Conservation (phyloP, 768 basidiomycete species). For the Sporobolomyces phaffii region DNA sequence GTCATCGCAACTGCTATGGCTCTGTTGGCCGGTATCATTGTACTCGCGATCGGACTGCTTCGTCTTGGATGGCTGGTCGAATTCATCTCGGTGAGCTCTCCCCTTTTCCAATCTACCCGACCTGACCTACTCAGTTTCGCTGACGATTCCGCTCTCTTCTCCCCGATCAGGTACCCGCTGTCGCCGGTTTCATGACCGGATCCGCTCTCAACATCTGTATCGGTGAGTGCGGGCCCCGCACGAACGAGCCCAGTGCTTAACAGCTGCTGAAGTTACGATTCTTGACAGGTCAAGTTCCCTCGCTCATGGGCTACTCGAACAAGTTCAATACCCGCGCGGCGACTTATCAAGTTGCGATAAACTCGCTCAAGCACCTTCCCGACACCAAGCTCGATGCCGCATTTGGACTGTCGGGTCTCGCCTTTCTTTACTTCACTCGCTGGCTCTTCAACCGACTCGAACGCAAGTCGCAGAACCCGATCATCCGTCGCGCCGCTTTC, state of each 20-base stretch:
- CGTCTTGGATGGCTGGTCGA: slow-evolving; percentile 91
- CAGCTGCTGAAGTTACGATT: too few species aligned
- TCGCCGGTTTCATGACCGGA: slow-evolving; percentile 77
- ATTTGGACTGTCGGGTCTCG: slow-evolving; percentile 55
- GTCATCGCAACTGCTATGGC: slow-evolving; percentile 79
- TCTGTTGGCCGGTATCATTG: slow-evolving; percentile 83
- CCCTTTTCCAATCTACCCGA: too few species aligned
- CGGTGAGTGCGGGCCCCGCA: neutral
- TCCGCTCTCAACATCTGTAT: slow-evolving; percentile 54
- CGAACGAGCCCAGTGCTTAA: neutral
- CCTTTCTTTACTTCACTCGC: slow-evolving; percentile 62
- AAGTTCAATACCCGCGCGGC: slow-evolving; percentile 61
- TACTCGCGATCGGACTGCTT: slow-evolving; percentile 78
- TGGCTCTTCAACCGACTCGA: slow-evolving; percentile 56
- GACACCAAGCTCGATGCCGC: slow-evolving; percentile 73
- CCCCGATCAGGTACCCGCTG: slow-evolving; percentile 54
- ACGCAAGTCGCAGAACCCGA: slow-evolving; percentile 49
- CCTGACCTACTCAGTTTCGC: neutral
- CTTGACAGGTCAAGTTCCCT: slow-evolving; percentile 77
- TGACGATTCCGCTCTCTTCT: neutral
- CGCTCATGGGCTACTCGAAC: slow-evolving; percentile 60
- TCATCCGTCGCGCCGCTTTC: slow-evolving; percentile 70
- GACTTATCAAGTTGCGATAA: slow-evolving; percentile 73
- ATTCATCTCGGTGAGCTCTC: slow-evolving; percentile 63
- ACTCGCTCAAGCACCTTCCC: slow-evolving; percentile 68